phyloP scores from a whole-genome alignment of 192 early-diverging fungal species.

The Blastocladiella britannica region DNA sequence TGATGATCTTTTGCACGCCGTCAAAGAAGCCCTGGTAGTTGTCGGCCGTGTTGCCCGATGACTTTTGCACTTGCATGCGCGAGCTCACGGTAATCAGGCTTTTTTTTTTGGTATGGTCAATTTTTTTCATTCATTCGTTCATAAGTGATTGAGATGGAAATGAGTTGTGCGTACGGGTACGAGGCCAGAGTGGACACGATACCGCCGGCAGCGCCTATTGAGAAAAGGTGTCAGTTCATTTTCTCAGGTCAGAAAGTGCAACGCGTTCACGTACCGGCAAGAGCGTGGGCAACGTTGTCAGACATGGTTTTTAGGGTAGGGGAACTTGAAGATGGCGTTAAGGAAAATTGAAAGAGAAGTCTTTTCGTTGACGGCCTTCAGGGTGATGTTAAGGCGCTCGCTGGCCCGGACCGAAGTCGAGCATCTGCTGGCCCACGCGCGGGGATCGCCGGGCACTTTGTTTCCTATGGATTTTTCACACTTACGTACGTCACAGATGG shows the following conservation, averaged over 20 bases:
- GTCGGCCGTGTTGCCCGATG: slow-evolving; percentile 27
- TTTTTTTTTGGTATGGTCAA: neutral
- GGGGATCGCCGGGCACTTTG: too few species aligned
- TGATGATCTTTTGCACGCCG: slow-evolving; percentile 68
- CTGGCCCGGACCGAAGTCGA: too few species aligned
- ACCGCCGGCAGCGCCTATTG: slow-evolving; percentile 58
- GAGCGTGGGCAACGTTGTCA: slow-evolving; percentile 36
- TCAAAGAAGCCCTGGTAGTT: slow-evolving; percentile 46
- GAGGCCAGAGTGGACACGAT: slow-evolving; percentile 84
- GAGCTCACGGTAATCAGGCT: slow-evolving; percentile 57
- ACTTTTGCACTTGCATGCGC: slow-evolving; percentile 59
- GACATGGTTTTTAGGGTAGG: too few species aligned
- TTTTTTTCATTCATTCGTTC: slow-evolving; percentile 7
- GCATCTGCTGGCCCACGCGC: too few species aligned
- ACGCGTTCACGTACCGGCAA: slow-evolving; percentile 22
- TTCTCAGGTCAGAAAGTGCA: slow-evolving; percentile 3
- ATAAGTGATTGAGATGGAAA: slow-evolving; percentile 15
- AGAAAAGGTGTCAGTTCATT: neutral
- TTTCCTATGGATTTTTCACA: too few species aligned
- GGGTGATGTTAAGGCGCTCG: too few species aligned
- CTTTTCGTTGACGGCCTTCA: too few species aligned
- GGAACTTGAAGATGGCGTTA: too few species aligned
- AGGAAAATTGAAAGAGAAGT: too few species aligned
- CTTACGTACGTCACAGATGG: too few species aligned
- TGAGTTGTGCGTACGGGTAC: slow-evolving; percentile 61